Evolutionary conservation across 805 yeast species (phyloP).

Genomic region (Priceomyces fermenticarens): DNA sequence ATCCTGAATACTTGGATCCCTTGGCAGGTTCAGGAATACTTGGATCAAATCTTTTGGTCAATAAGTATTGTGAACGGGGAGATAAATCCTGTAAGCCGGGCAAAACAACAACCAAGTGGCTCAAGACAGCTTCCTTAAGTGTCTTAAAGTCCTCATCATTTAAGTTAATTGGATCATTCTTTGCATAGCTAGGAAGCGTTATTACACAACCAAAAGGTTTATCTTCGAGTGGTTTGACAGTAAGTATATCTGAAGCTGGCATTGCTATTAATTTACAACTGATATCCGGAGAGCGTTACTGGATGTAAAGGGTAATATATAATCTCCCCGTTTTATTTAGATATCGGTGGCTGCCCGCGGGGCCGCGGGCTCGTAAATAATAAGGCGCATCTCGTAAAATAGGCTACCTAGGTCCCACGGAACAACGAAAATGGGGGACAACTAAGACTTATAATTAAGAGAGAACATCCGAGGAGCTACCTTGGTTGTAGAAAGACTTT

Average conservation of each 20-base stretch:
- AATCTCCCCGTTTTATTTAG: too few relatives aligned
- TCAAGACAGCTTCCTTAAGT: constrained; percentile 63
- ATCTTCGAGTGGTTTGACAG: constrained; percentile 44
- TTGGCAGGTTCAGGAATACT: constrained; percentile 44
- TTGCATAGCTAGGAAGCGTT: constrained; percentile 59
- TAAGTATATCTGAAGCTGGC: constrained; percentile 17
- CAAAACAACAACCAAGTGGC: constrained; percentile 68
- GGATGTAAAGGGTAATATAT: too few relatives aligned
- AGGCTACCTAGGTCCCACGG: too few relatives aligned
- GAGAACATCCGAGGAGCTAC: too few relatives aligned
- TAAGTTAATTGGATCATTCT: constrained; percentile 68
- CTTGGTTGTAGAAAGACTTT: too few relatives aligned
- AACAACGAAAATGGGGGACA: too few relatives aligned
- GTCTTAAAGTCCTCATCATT: constrained; percentile 61
- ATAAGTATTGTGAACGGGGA: constrained; percentile 71
- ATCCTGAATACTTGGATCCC: constrained; percentile 44
- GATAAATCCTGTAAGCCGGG: constrained; percentile 66
- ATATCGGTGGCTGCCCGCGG: too few relatives aligned
- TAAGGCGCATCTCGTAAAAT: too few relatives aligned
- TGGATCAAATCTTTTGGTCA: constrained; percentile 80
- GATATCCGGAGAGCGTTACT: neutral
- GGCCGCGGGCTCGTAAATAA: too few relatives aligned
- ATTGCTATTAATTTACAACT: constrained; percentile 7
- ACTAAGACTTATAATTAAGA: too few relatives aligned
- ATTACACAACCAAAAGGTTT: constrained; percentile 70